Conservation (phyloP, 768 basidiomycete genomes). For the Infundibulicybe gibba region DNA sequence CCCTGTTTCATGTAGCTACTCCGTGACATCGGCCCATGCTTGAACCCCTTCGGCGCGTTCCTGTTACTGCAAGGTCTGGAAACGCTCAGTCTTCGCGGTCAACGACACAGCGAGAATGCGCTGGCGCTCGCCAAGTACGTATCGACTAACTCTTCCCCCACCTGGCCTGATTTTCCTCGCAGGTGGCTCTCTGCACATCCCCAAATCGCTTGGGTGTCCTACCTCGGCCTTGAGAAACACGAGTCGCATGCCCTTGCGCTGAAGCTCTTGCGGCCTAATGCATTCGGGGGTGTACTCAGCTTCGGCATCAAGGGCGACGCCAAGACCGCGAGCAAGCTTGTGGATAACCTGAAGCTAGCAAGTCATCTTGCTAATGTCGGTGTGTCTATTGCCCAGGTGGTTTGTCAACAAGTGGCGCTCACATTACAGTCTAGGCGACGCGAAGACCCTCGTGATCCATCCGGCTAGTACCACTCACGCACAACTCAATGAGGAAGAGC, state of each 20-base stretch:
- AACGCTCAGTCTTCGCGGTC: constrained; percentile 66
- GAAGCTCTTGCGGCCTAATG: constrained; percentile 47
- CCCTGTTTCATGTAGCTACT: constrained; percentile 33
- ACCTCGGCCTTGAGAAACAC: constrained; percentile 67
- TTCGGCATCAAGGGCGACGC: constrained; percentile 70
- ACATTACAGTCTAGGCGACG: constrained; percentile 39
- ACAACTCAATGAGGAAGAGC: constrained; percentile 61
- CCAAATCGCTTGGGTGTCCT: constrained; percentile 73
- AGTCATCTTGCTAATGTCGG: constrained; percentile 75
- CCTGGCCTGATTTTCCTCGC: constrained; percentile 4
- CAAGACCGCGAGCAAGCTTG: constrained; percentile 49
- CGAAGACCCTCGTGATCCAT: constrained; percentile 80
- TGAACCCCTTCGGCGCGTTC: constrained; percentile 75
- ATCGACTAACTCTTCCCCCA: background rate
- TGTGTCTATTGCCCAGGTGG: constrained; percentile 16
- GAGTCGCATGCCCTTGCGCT: constrained; percentile 56
- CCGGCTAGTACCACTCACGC: constrained; percentile 77
- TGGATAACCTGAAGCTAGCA: constrained; percentile 69
- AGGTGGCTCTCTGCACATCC: constrained; percentile 63
- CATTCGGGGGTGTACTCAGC: constrained; percentile 71
- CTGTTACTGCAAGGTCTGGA: constrained; percentile 77
- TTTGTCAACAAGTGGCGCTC: background rate
- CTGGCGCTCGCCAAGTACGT: constrained; percentile 57
- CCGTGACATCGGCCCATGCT: constrained; percentile 60
- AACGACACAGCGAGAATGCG: constrained; percentile 71